Evolutionary conservation across 176 grass and related monocot species (phyloP).

Genomic region (Neostapfia colusana): DNA sequence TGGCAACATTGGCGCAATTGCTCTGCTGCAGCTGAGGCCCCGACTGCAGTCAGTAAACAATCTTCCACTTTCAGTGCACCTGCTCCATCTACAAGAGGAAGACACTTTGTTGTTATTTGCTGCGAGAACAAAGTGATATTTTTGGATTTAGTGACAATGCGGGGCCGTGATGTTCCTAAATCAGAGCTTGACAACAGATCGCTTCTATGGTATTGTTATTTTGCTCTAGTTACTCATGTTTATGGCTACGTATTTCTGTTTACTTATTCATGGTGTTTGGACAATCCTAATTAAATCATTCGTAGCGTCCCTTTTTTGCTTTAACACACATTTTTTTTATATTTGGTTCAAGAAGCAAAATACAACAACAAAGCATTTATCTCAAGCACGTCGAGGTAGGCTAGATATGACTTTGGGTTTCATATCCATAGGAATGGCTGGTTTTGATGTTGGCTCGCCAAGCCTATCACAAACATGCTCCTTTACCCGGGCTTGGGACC

Average conservation of each 20-base stretch:
- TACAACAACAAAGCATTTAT: too few species aligned
- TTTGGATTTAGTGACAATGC: slow-evolving; percentile 97
- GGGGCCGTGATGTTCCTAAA: slow-evolving; percentile 92
- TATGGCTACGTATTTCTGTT: slow-evolving; percentile 21
- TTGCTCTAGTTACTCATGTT: slow-evolving; percentile 23
- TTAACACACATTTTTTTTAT: too few species aligned
- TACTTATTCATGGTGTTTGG: slow-evolving; percentile 26
- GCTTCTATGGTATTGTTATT: slow-evolving; percentile 80
- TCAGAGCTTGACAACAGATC: slow-evolving; percentile 97
- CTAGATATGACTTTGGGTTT: too few species aligned
- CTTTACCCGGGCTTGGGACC: too few species aligned
- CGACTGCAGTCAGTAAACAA: slow-evolving; percentile 76
- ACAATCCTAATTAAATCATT: slow-evolving; percentile 11
- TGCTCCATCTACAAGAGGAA: slow-evolving; percentile 90
- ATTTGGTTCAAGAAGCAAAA: too few species aligned
- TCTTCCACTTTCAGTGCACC: slow-evolving; percentile 74
- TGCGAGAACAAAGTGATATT: slow-evolving; percentile 99
- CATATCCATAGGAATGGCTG: too few species aligned
- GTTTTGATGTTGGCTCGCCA: too few species aligned
- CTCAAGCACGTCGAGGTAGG: too few species aligned
- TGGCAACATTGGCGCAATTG: slow-evolving; percentile 97
- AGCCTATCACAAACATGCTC: too few species aligned
- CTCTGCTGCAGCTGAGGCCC: slow-evolving; percentile 83
- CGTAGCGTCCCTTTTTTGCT: not conserved
- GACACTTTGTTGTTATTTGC: slow-evolving; percentile 99